Evolutionary conservation across 345 rosid species (phyloP).

Genomic region (Salix viminalis): DNA sequence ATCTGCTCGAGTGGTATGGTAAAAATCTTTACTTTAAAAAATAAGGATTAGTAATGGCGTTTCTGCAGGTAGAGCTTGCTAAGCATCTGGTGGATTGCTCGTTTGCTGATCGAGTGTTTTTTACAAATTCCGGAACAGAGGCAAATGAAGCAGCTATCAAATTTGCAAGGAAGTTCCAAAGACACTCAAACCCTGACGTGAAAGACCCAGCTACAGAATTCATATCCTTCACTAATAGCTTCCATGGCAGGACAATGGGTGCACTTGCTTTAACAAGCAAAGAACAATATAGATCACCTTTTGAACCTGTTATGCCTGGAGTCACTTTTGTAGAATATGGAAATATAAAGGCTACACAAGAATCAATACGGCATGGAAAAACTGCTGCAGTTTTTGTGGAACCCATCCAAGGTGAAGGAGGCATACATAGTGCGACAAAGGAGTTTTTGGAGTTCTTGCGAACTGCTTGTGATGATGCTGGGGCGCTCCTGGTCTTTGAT

Average conservation of each 20-base stretch:
- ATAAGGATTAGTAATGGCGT: background rate
- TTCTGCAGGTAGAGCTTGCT: constrained; percentile 70
- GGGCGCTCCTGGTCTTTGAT: constrained; percentile 80
- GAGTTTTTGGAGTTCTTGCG: constrained; percentile 71
- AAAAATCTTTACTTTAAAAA: too few relatives aligned
- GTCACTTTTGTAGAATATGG: constrained; percentile 86
- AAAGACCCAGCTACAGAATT: constrained; percentile 57
- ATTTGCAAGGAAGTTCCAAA: constrained; percentile 83
- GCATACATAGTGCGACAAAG: constrained; percentile 69
- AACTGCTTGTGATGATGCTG: constrained; percentile 72
- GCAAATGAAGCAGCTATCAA: constrained; percentile 97
- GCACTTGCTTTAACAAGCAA: constrained; percentile 93
- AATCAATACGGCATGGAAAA: constrained; percentile 47
- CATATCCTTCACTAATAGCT: constrained; percentile 68
- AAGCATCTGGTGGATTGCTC: constrained; percentile 63
- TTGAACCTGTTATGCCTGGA: constrained; percentile 98
- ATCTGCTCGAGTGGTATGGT: too few relatives aligned
- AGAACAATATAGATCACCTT: constrained; percentile 74
- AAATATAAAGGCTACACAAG: constrained; percentile 52
- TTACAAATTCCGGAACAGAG: constrained; percentile 85
- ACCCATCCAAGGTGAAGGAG: constrained; percentile 98
- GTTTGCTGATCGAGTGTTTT: constrained; percentile 83
- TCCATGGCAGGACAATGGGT: constrained; percentile 96
- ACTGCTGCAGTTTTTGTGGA: constrained; percentile 91
- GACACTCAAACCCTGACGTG: constrained; percentile 47